Base-by-base conservation (phyloP, 2,329 filamentous ascomycete species). In the Fusarium lyarnte region DNA sequence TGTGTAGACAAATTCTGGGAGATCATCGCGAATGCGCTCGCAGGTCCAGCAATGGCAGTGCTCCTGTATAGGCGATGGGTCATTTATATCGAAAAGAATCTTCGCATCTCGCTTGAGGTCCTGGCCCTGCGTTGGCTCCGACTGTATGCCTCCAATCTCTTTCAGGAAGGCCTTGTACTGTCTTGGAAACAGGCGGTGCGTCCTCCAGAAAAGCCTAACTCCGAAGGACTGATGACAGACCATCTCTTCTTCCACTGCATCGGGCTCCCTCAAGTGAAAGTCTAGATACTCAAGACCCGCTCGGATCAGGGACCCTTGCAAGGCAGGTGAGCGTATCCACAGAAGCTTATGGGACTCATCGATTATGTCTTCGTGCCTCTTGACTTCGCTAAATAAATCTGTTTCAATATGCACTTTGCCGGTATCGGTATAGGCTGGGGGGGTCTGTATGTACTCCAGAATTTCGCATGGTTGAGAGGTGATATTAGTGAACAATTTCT, bases 41-140 rank as follows among this genome's bases (percentile, higher is more conserved):
- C 69, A 72, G 6, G 55, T 72, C 69, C 69, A 71, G 23, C 69
- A 72, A 8, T 43, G 60, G 17, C 69, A 72, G 17, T 12, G 8
- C 17, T 45, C 27, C 7, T 4, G 43, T 6, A 7, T 10, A 5
- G 23, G 12, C 2, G 61, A 27, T 3, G 41, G 27, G 6, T 33
- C 38, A 1, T 45, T 29, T 3, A 43, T 35, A 35, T 66, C 63
- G 11, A 66, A 27, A 1, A 65, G 8, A 12, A 59, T n/a, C 19
- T 66, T 66, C 1, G 41, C 41, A 14, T 43, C 33, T 12, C 47
- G 27, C 1, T 66, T 66, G 4, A 39, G 29, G 11, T 49, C 46
- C 8, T 23, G 36, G 5, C 25, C 42, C 16, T 47, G 19, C 4
- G 6, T 23, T 9, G 14, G 8, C 6, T 46, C 58, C 12, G 27